Base-by-base conservation (phyloP, 495 filamentous ascomycete genomes). In the Hyaloscypha variabilis region DNA sequence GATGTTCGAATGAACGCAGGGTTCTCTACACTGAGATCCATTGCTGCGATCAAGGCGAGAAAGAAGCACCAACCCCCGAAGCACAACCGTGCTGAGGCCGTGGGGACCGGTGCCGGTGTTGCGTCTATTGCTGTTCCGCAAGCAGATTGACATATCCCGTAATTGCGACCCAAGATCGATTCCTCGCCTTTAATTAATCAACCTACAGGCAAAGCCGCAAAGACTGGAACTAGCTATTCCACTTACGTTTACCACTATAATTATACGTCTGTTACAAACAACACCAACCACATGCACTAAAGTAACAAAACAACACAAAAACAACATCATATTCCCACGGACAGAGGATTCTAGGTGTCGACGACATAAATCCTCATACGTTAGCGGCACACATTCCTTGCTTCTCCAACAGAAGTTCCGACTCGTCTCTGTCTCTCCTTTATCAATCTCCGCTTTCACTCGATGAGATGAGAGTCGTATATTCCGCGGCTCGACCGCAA, bases 11-110 rank as follows among this genome's bases (percentile, higher is more conserved):
- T 23, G n/a, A 28, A 6, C n/a, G 54, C 10, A 52, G 28, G 28
- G 6, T 61, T 3, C 8, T 25, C n/a, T 25, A 58, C 23, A 21
- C 26, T 13, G 50, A 57, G 21, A n/a, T 61, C 17, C 28, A 50
- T 21, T 36, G 46, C 31, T 68, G 28, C 50, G 57, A 61, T n/a
- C 55, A 36, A 30, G 52, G 62, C 24, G 66, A 64, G 26, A 68
- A 68, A 30, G 55, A 30, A 24, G 50, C 36, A 17, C 13, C 36
- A 13, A n/a, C 19, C 3, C 51, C 51, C 25, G 23, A 24, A 54
- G 10, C 51, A 54, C 25, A 24, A 54, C 25, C 51, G 51, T 54
- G 21, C 3, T 54, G 13, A 54, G n/a, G 21, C 11, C 10, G 2
- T 17, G 5, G 21, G 25, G 51, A 54, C 51, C 51, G 51, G 51